phyloP scores from a whole-genome alignment of 805 yeast genomes.

The Yarrowia divulgata region DNA sequence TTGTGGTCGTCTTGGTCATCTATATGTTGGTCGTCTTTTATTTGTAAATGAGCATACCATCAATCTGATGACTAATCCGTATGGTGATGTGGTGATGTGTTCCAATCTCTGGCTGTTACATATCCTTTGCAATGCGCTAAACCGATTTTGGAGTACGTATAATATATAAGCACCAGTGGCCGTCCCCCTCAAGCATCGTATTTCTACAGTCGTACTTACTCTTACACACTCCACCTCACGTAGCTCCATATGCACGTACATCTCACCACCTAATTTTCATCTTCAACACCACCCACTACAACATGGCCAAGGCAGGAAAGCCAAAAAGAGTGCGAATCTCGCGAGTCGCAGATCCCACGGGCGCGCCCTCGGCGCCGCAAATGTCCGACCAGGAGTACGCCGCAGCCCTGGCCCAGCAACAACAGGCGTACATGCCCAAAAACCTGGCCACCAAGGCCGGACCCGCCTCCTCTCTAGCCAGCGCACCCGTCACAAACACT shows the following conservation, averaged over 20 bases:
- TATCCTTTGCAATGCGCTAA: no score
- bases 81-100: no score
- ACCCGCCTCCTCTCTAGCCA: not conserved
- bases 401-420: conserved; percentile 29
- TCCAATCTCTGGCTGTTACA: no score
- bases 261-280: conserved; percentile 12
- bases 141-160: no score
- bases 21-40: no score
- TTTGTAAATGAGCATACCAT: no score
- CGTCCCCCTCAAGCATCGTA: no score
- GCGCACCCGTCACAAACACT: conserved; percentile 1
- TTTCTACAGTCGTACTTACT: no score
- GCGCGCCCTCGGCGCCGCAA: not conserved
- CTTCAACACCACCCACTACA: not conserved
- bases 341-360: conserved; percentile 3
- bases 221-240: no score
- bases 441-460: conserved; percentile 10
- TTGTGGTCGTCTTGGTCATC: no score
- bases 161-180: no score
- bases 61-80: no score
- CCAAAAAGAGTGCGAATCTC: conserved; percentile 23
- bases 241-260: not conserved
- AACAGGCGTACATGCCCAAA: conserved; percentile 35
- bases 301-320: not conserved
- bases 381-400: conserved; percentile 36